phyloP scores from a whole-genome alignment of 2,329 filamentous ascomycete genomes.

The Colletotrichum kahawae region DNA sequence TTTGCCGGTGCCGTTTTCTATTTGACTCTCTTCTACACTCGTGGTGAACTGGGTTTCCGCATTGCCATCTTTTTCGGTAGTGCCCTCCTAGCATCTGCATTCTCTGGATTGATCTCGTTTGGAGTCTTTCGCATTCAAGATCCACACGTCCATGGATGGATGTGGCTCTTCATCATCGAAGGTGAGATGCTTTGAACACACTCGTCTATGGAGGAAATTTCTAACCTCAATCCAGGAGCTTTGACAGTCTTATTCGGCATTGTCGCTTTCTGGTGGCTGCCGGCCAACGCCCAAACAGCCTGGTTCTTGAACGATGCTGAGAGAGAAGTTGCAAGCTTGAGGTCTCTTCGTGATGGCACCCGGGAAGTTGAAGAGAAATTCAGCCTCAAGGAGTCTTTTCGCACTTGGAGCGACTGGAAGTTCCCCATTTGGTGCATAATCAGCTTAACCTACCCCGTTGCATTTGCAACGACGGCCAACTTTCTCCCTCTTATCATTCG shows the following conservation, averaged over 20 bases:
- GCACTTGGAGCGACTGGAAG: slow-evolving; percentile 39
- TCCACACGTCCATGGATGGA: neutral
- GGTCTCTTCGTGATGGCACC: slow-evolving; percentile 51
- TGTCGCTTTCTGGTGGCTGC: slow-evolving; percentile 1
- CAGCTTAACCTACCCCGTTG: slow-evolving; percentile 51
- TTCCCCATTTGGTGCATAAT: slow-evolving; percentile 50
- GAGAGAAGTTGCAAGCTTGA: slow-evolving; percentile 41
- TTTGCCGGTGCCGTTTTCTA: slow-evolving; percentile 61
- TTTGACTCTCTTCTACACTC: slow-evolving; percentile 54
- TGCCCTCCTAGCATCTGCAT: neutral
- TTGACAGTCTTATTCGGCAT: neutral
- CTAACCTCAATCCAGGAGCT: neutral
- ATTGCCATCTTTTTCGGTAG: slow-evolving; percentile 21
- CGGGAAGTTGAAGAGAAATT: slow-evolving; percentile 39
- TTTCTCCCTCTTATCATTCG: slow-evolving; percentile 53
- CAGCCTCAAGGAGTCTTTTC: slow-evolving; percentile 43
- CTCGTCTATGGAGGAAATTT: no score
- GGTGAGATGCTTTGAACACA: neutral
- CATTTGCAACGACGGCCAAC: slow-evolving; percentile 44
- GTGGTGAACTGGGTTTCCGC: slow-evolving; percentile 48
- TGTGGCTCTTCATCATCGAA: neutral
- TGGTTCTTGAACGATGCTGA: slow-evolving; percentile 50
- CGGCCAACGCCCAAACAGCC: slow-evolving; percentile 49
- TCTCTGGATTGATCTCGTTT: neutral
- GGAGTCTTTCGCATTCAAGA: slow-evolving; percentile 3